Percentiles rank a stretch among this genome's conserved stretches.
phyloP scores from a whole-genome alignment of 2,329 filamentous ascomycete genomes.

The Curvularia lunata region DNA sequence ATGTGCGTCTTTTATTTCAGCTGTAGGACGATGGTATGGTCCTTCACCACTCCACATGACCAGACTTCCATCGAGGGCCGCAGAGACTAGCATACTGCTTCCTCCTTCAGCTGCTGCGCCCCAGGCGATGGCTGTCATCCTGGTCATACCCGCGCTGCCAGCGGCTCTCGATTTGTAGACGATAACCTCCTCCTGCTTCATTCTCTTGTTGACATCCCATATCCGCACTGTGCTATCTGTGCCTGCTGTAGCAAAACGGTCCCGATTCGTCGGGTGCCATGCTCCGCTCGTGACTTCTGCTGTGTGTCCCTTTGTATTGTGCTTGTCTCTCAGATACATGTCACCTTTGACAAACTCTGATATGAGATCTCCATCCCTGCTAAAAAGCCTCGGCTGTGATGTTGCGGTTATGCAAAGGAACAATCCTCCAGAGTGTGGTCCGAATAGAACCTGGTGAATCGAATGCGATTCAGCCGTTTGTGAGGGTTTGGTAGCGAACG shows the following conservation, averaged over 20 bases:
- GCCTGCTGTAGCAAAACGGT: slow-evolving; percentile 86
- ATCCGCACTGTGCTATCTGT: slow-evolving; percentile 95
- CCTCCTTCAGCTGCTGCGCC: slow-evolving; percentile 76
- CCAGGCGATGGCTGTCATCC: slow-evolving; percentile 95
- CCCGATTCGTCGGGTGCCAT: slow-evolving; percentile 88
- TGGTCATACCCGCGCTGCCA: slow-evolving; percentile 85
- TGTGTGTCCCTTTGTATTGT: slow-evolving; percentile 96
- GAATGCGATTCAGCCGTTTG: slow-evolving; percentile 82
- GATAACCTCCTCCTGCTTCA: slow-evolving; percentile 89
- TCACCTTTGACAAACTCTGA: slow-evolving; percentile 96
- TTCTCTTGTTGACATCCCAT: slow-evolving; percentile 93
- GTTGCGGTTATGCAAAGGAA: slow-evolving; percentile 89
- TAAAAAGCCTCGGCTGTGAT: slow-evolving; percentile 87
- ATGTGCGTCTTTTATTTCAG: slow-evolving; percentile 85
- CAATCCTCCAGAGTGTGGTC: slow-evolving; percentile 76
- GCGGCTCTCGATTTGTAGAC: slow-evolving; percentile 93
- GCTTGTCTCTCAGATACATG: slow-evolving; percentile 97
- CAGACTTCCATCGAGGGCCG: slow-evolving; percentile 86
- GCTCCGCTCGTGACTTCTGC: slow-evolving; percentile 87
- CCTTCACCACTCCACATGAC: slow-evolving; percentile 93
- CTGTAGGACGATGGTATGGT: slow-evolving; percentile 80
- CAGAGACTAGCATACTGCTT: slow-evolving; percentile 77
- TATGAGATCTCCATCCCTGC: slow-evolving; percentile 82
- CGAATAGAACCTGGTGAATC: slow-evolving; percentile 86
- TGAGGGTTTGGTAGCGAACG: slow-evolving; percentile 75